A percentile compares a stretch with the other conserved stretches of the same genome.
Evolutionary conservation across 2,329 filamentous ascomycete species (phyloP).

Genomic region (Chaetomium sp.): DNA sequence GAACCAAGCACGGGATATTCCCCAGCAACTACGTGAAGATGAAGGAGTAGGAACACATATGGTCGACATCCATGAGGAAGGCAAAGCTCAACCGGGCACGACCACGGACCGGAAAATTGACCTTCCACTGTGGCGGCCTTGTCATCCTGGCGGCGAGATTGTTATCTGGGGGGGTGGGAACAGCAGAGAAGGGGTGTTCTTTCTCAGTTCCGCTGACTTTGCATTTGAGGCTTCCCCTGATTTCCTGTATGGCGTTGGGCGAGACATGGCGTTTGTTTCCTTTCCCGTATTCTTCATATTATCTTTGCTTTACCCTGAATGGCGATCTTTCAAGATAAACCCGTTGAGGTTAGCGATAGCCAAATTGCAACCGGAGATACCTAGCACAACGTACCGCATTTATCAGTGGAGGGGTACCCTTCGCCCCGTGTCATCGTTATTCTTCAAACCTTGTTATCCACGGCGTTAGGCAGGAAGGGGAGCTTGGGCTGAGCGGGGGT

Average conservation of each 20-base stretch:
- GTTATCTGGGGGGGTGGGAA: not conserved
- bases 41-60: constrained; percentile 38
- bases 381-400: too few relatives aligned
- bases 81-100: too few relatives aligned
- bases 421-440: too few relatives aligned
- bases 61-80: too few relatives aligned
- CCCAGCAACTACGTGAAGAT: constrained; percentile 74
- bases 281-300: not conserved
- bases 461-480: too few relatives aligned
- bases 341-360: too few relatives aligned
- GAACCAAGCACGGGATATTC: constrained; percentile 82
- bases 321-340: too few relatives aligned
- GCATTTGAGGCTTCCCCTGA: not conserved
- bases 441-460: too few relatives aligned
- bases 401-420: too few relatives aligned
- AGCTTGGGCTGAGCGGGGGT: too few relatives aligned
- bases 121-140: not conserved
- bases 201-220: not conserved
- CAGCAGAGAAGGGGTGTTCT: not conserved
- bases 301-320: not conserved
- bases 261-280: not conserved
- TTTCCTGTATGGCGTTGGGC: constrained; percentile 6
- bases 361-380: too few relatives aligned
- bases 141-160: not conserved
- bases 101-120: not conserved